These are phyloP conservation scores for Ganoderma lingzhi DNA, from an alignment of 1,284 basidiomycete species.

Conservation along the genomic window DNA sequence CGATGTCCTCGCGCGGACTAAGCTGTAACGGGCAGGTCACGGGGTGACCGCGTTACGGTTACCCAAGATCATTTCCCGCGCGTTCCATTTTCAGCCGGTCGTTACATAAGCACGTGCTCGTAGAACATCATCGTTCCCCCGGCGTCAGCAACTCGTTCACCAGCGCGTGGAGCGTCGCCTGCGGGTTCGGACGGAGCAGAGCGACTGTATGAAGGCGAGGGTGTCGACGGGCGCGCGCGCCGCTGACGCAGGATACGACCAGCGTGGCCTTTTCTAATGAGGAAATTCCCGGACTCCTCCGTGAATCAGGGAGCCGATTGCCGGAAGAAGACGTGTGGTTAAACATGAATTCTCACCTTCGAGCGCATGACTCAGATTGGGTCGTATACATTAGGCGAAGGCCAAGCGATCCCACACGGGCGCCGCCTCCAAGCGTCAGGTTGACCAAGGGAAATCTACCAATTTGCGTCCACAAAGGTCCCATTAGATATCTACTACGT, in stretches of 20 bases:
- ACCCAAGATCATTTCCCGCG: too few relatives aligned
- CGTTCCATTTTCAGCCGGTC: too few relatives aligned
- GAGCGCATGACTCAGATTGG: not conserved
- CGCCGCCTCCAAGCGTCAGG: not conserved
- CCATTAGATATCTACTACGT: not conserved
- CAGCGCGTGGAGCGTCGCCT: constrained; percentile 52
- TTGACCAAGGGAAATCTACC: not conserved
- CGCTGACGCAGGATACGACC: constrained; percentile 45
- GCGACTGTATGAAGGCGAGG: constrained; percentile 64
- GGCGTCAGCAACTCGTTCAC: constrained; percentile 57
- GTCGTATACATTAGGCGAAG: not conserved
- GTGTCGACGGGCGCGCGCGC: constrained; percentile 52
- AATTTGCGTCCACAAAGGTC: not conserved
- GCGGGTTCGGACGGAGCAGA: constrained; percentile 65
- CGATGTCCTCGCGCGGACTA: constrained; percentile 56
- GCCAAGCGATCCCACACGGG: not conserved
- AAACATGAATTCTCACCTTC: not conserved
- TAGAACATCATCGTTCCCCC: constrained; percentile 68
- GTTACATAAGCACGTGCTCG: constrained; percentile 75
- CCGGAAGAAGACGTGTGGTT: not conserved
- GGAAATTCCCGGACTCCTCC: constrained; percentile 54
- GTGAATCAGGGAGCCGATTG: constrained; percentile 31
- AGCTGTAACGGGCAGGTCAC: too few relatives aligned
- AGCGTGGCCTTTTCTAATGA: constrained; percentile 53
- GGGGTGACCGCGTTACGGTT: too few relatives aligned